Conservation (phyloP, 257 asterid genomes). For the Capsicum baccatum region DNA sequence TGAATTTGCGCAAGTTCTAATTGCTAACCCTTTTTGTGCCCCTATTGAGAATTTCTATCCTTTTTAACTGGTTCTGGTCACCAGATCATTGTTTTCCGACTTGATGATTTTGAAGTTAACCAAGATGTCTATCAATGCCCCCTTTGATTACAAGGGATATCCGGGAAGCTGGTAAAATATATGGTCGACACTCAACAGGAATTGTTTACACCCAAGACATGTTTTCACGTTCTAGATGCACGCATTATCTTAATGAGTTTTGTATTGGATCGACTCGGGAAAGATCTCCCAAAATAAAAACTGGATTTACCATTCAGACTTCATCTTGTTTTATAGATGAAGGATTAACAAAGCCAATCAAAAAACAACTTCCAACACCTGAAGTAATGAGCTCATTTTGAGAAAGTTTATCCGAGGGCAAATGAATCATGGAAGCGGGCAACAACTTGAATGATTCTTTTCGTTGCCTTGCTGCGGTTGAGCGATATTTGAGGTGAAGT, state of each 20-base stretch:
- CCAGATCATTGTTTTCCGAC: conserved; percentile 16
- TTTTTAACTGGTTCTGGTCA: neutral
- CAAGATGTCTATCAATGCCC: neutral
- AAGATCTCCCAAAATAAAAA: neutral
- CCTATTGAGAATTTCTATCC: neutral
- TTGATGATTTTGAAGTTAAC: conserved; percentile 18
- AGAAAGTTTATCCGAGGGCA: neutral
- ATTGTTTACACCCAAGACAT: neutral
- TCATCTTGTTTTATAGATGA: neutral
- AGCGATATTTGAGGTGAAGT: too few relatives aligned
- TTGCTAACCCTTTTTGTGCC: conserved; percentile 12
- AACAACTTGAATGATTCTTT: neutral
- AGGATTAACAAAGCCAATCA: neutral
- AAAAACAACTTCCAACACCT: neutral
- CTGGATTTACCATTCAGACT: neutral
- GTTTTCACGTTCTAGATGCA: neutral
- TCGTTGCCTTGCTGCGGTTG: too few relatives aligned
- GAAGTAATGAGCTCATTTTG: neutral
- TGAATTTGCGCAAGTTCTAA: conserved; percentile 24
- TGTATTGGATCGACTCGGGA: neutral
- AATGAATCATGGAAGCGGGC: neutral
- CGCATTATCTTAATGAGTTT: neutral
- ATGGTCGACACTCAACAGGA: too few relatives aligned
- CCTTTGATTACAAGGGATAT: neutral
- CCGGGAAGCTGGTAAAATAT: neutral